These are phyloP conservation scores for Boletus rufocinnamomeus DNA, from an alignment of 768 basidiomycete species.

Conservation along the genomic window DNA sequence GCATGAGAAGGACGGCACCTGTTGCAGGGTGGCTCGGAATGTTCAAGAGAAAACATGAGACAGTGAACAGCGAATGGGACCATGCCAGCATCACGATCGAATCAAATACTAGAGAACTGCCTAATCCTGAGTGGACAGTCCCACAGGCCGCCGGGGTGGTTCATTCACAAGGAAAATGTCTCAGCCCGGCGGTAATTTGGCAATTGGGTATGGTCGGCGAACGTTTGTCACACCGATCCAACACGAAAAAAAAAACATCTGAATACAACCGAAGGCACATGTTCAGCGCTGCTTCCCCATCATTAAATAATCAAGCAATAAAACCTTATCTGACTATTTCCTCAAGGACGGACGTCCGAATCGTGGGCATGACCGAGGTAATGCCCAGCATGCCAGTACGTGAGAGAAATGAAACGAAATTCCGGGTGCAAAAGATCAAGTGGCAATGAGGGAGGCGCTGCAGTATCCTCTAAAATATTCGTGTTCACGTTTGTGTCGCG, in stretches of 20 bases:
- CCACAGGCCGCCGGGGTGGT: slow-evolving; percentile 5
- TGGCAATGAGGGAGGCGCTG: not conserved
- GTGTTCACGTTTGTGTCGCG: slow-evolving; percentile 7
- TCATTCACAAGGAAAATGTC: not conserved
- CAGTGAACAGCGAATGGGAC: not conserved
- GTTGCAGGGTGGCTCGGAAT: not conserved
- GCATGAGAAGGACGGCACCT: not conserved
- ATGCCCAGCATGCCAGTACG: slow-evolving; percentile 17
- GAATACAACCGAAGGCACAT: slow-evolving; percentile 14
- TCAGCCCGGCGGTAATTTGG: slow-evolving; percentile 12
- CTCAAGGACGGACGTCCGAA: slow-evolving; percentile 12
- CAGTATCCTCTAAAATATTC: slow-evolving; percentile 6
- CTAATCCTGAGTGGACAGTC: slow-evolving; percentile 1
- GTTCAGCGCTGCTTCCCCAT: slow-evolving; percentile 20
- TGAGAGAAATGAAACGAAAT: slow-evolving; percentile 22
- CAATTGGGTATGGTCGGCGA: slow-evolving; percentile 7
- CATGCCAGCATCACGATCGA: slow-evolving; percentile 4
- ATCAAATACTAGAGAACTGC: not conserved
- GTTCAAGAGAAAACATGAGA: not conserved
- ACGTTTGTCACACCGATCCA: slow-evolving; percentile 13
- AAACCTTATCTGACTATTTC: slow-evolving; percentile 24
- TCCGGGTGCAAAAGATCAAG: not conserved
- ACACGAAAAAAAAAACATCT: slow-evolving; percentile 9
- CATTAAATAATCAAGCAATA: slow-evolving; percentile 20
- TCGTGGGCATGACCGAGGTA: slow-evolving; percentile 19